These are phyloP conservation scores for Russula sp. DNA, from an alignment of 768 basidiomycete species.

Conservation along the genomic window DNA sequence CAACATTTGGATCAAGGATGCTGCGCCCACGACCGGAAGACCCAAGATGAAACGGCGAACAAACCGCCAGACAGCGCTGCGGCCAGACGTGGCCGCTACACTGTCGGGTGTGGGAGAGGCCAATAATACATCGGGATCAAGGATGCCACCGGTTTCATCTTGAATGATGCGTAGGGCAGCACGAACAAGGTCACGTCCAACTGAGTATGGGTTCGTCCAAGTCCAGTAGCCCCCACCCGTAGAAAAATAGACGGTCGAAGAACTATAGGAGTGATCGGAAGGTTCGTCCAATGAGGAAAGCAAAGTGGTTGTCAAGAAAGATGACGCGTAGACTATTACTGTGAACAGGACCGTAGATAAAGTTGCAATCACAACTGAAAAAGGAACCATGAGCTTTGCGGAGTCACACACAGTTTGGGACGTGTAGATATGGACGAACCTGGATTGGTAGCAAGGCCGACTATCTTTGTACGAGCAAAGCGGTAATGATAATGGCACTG, in stretches of 20 bases:
- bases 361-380: conserved; percentile 52
- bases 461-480: conserved; percentile 60
- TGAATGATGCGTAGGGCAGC: conserved; percentile 21
- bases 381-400: not conserved
- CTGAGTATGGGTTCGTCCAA: conserved; percentile 21
- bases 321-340: conserved; percentile 17
- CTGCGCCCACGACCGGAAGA: conserved; percentile 69
- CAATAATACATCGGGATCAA: conserved; percentile 31
- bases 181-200: conserved; percentile 20
- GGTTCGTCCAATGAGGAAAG: conserved; percentile 18
- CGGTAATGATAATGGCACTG: conserved; percentile 76
- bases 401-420: not conserved
- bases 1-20: conserved; percentile 67
- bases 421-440: conserved; percentile 30
- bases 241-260: not conserved
- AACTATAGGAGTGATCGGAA: not conserved
- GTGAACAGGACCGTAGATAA: conserved; percentile 19
- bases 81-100: conserved; percentile 17
- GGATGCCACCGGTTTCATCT: conserved; percentile 19
- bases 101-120: conserved; percentile 15
- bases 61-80: conserved; percentile 47
- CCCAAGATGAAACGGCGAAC: conserved; percentile 69
- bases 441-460: conserved; percentile 74
- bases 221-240: conserved; percentile 10
- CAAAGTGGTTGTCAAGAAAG: conserved; percentile 20